A percentile compares a stretch with the other conserved stretches of the same genome.
phyloP scores from a whole-genome alignment of 805 yeast genomes.

The Schwanniomyces pseudopolymorphus region DNA sequence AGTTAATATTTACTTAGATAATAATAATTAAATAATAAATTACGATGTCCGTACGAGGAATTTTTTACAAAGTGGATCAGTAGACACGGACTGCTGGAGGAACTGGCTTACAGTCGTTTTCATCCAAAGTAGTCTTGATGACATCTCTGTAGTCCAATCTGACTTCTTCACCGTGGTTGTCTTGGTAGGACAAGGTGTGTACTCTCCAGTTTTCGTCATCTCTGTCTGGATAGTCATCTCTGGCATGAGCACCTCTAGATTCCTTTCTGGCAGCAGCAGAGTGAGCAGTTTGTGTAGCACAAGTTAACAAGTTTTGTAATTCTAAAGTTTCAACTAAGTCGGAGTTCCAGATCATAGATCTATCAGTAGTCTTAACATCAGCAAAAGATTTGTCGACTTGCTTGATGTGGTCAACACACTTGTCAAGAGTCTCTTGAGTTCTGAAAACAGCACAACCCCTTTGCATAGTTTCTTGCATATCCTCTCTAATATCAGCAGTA shows the following conservation, averaged over 20 bases:
- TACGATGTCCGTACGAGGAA: not conserved
- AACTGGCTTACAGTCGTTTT: constrained; percentile 87
- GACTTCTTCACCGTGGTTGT: constrained; percentile 65
- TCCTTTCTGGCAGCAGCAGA: constrained; percentile 95
- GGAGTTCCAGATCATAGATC: constrained; percentile 98
- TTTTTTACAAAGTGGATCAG: constrained; percentile 32
- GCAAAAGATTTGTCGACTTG: constrained; percentile 71
- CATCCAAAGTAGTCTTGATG: constrained; percentile 81
- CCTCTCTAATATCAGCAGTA: constrained; percentile 85
- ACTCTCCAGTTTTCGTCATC: constrained; percentile 98
- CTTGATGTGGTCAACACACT: constrained; percentile 79
- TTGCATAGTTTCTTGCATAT: constrained; percentile 97
- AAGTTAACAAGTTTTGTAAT: constrained; percentile 91
- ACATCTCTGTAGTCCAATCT: constrained; percentile 84
- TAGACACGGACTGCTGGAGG: constrained; percentile 97
- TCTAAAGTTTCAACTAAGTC: constrained; percentile 95
- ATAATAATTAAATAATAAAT: not conserved
- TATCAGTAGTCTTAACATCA: constrained; percentile 84
- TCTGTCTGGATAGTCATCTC: constrained; percentile 96
- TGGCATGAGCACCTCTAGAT: constrained; percentile 99
- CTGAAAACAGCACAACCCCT: constrained; percentile 96
- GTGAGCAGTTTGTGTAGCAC: constrained; percentile 94
- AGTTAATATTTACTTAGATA: not conserved
- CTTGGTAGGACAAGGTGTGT: constrained; percentile 93
- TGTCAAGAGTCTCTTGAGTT: constrained; percentile 86